These are phyloP conservation scores for Talaromyces sp. DNA, from an alignment of 2,329 filamentous ascomycete species.

Conservation along the genomic window DNA sequence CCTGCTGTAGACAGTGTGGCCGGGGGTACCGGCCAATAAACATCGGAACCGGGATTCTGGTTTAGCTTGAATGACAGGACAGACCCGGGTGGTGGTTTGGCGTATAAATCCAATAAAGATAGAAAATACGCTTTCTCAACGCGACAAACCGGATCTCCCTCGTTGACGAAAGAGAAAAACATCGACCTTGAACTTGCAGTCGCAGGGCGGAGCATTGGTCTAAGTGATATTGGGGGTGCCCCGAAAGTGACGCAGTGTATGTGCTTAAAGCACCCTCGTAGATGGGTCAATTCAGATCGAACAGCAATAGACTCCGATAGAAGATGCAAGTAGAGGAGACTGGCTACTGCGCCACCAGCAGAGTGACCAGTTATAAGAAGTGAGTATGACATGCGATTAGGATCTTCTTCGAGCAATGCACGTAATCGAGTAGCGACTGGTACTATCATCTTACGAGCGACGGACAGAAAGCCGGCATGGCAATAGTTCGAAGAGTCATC, in stretches of 20 bases:
- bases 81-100: constrained; percentile 57
- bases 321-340: constrained; percentile 81
- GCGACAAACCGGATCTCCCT: constrained; percentile 78
- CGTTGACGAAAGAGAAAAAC: constrained; percentile 81
- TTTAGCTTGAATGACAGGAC: constrained; percentile 18
- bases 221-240: constrained; percentile 74
- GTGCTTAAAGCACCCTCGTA: constrained; percentile 73
- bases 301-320: constrained; percentile 49
- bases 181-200: constrained; percentile 63
- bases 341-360: constrained; percentile 81
- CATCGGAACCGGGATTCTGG: constrained; percentile 25
- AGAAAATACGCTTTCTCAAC: constrained; percentile 77
- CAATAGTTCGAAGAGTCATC: constrained; percentile 78
- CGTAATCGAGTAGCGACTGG: constrained; percentile 73
- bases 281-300: constrained; percentile 67
- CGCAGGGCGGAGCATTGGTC: constrained; percentile 66
- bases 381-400: constrained; percentile 65
- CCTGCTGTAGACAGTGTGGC: constrained; percentile 17
- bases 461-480: constrained; percentile 77
- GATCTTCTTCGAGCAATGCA: constrained; percentile 71
- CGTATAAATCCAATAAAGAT: constrained; percentile 71
- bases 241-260: constrained; percentile 86
- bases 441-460: constrained; percentile 73
- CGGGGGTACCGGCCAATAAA: constrained; percentile 13
- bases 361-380: constrained; percentile 85